A percentile compares a stretch with the other conserved stretches of the same genome.
Conservation (phyloP, 345 rosid species). For the Crucihimalaya himalaica region DNA sequence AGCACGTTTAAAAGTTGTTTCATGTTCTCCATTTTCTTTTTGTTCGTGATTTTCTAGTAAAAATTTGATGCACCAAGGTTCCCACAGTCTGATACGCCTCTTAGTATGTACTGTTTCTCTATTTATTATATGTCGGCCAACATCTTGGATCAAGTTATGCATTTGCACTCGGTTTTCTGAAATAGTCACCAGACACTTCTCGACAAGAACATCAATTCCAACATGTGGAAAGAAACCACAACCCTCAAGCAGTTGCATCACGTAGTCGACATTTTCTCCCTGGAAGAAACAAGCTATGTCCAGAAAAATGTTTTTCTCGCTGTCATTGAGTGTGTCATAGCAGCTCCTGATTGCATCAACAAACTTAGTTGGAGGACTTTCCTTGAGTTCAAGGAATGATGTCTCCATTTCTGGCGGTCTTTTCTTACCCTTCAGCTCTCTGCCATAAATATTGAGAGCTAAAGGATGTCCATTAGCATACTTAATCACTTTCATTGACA, state of each 20-base stretch:
- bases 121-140: slow-evolving; percentile 13
- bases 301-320: not conserved
- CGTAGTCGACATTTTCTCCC: not conserved
- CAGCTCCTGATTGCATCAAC: not conserved
- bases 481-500: not conserved
- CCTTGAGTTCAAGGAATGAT: not conserved
- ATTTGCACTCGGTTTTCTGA: not conserved
- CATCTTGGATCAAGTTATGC: slow-evolving; percentile 22
- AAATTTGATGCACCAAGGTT: not conserved
- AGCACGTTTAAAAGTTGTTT: not conserved
- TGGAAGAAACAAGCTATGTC: not conserved
- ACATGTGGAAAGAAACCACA: slow-evolving; percentile 18
- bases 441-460: slow-evolving; percentile 21
- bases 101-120: not conserved
- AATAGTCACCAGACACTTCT: not conserved
- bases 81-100: slow-evolving; percentile 22
- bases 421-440: not conserved
- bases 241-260: slow-evolving; percentile 2
- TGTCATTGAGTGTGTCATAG: not conserved
- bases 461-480: slow-evolving; percentile 22
- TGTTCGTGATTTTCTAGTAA: not conserved
- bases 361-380: not conserved
- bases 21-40: not conserved
- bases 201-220: slow-evolving; percentile 5
- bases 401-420: not conserved